Conservation (phyloP, 164 flowering plant genomes). For the Kalanchoe fedtschenkoi region DNA sequence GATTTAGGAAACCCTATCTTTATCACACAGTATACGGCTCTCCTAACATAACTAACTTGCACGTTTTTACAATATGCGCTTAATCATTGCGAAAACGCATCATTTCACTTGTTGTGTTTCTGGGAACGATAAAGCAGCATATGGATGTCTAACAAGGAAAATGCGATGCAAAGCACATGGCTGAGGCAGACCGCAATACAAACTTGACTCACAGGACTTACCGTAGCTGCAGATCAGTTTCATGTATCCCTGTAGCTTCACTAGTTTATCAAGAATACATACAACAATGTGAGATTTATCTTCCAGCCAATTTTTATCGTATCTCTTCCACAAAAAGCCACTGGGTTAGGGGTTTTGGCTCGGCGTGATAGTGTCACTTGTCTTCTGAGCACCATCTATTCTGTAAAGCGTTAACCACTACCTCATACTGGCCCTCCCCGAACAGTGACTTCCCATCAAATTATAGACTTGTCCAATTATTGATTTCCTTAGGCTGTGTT, state of each 20-base stretch:
- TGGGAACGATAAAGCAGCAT: neutral
- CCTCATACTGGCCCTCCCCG: neutral
- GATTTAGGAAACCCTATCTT: neutral
- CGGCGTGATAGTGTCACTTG: neutral
- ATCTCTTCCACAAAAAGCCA: neutral
- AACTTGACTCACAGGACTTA: neutral
- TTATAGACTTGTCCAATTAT: neutral
- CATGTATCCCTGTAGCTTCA: too few species aligned
- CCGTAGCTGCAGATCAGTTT: too few species aligned
- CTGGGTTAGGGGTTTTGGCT: neutral
- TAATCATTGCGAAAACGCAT: too few species aligned
- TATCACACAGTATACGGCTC: neutral
- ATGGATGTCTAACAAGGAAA: neutral
- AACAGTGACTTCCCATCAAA: neutral
- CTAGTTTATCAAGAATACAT: neutral
- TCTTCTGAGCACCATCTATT: neutral
- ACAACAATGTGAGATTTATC: neutral
- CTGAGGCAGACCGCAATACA: neutral
- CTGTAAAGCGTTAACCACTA: slow-evolving; percentile 1
- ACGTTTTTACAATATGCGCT: neutral
- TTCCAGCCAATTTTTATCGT: neutral
- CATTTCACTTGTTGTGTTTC: too few species aligned
- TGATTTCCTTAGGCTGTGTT: too few species aligned
- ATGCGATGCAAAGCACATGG: slow-evolving; percentile 5
- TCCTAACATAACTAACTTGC: neutral